Conservation (phyloP, 2,329 filamentous ascomycete species). For the Hymenoscyphus scutula region DNA sequence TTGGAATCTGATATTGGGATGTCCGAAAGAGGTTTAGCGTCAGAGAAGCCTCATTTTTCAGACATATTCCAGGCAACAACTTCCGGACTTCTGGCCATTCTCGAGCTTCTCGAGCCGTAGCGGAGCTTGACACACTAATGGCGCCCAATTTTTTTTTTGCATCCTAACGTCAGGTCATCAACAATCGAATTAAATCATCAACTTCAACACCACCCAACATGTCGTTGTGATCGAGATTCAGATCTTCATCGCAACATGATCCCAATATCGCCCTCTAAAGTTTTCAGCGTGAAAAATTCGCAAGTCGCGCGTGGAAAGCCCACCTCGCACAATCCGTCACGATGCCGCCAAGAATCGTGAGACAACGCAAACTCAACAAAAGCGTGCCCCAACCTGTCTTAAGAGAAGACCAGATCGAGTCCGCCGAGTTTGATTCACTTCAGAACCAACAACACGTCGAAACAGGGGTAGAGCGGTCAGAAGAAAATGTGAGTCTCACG, state of each 20-base stretch:
- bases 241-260: slow-evolving; percentile 31
- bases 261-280: slow-evolving; percentile 19
- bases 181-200: slow-evolving; percentile 25
- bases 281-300: slow-evolving; percentile 33
- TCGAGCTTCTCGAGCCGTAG: no score
- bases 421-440: slow-evolving; percentile 70
- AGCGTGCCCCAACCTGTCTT: slow-evolving; percentile 51
- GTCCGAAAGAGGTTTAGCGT: neutral
- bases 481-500: slow-evolving; percentile 81
- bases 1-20: neutral
- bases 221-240: slow-evolving; percentile 23
- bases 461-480: slow-evolving; percentile 93
- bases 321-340: slow-evolving; percentile 19
- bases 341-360: slow-evolving; percentile 37
- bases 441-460: slow-evolving; percentile 82
- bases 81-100: neutral
- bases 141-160: no score
- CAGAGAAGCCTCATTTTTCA: neutral
- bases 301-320: slow-evolving; percentile 26
- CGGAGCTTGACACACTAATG: no score
- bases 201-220: slow-evolving; percentile 28
- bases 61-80: neutral
- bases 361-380: slow-evolving; percentile 57
- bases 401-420: slow-evolving; percentile 86
- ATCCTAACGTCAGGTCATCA: slow-evolving; percentile 10